phyloP scores from a whole-genome alignment of 352 stramenopile genomes.

The Phytophthora hibernalis region DNA sequence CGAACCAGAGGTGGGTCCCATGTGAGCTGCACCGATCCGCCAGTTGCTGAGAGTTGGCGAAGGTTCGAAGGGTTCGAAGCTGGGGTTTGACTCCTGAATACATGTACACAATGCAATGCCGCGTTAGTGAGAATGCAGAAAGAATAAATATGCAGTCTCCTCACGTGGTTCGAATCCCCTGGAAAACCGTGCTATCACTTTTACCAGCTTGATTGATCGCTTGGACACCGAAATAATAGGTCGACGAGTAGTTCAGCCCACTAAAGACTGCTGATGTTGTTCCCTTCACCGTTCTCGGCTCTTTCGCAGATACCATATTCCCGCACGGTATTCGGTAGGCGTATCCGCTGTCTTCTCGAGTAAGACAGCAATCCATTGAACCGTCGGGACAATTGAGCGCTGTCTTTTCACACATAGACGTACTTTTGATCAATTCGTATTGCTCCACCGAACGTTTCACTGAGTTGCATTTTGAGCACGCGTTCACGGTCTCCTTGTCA shows the following conservation, averaged over 20 bases:
- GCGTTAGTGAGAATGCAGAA: not conserved
- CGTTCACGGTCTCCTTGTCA: not conserved
- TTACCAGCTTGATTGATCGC: slow-evolving; percentile 49
- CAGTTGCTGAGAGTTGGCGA: slow-evolving; percentile 35
- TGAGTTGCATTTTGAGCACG: slow-evolving; percentile 45
- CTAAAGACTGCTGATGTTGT: slow-evolving; percentile 52
- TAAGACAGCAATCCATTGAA: slow-evolving; percentile 54
- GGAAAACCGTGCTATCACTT: slow-evolving; percentile 39
- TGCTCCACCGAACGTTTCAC: slow-evolving; percentile 29
- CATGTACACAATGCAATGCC: not conserved
- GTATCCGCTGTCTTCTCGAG: slow-evolving; percentile 19
- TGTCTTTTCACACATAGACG: slow-evolving; percentile 28
- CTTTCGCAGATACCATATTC: slow-evolving; percentile 5
- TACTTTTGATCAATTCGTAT: slow-evolving; percentile 32
- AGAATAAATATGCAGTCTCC: not conserved
- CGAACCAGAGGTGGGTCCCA: slow-evolving; percentile 58
- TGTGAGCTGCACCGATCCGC: slow-evolving; percentile 48
- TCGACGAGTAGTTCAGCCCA: slow-evolving; percentile 52
- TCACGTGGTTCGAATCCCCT: slow-evolving; percentile 50
- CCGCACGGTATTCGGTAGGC: slow-evolving; percentile 37
- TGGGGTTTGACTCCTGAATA: slow-evolving; percentile 41
- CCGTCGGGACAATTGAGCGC: slow-evolving; percentile 44
- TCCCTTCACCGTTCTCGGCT: slow-evolving; percentile 34
- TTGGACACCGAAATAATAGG: slow-evolving; percentile 64
- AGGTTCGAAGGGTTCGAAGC: slow-evolving; percentile 45